Evolutionary conservation across 2,329 filamentous ascomycete species (phyloP), one percentile per base, ranked within the genome.

Genomic region (Pseudopyrenochaeta lycopersici): DNA sequence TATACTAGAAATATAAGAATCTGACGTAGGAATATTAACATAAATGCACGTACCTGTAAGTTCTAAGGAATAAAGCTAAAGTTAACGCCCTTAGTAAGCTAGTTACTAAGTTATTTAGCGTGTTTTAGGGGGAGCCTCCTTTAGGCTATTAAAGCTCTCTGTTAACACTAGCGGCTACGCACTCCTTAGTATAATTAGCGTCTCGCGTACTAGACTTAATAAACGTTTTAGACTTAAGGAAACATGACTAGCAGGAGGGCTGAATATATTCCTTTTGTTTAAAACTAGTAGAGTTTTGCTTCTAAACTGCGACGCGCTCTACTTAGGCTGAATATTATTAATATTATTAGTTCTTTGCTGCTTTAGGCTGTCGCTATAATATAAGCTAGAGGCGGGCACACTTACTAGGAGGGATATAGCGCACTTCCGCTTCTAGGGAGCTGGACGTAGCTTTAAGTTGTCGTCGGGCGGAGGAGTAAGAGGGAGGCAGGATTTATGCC

Each of bases 241-340:
- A 36, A 52, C 47, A 46, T 46, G 43, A 56, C 59, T 60, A 44
- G 42, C 35, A n/a, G 49, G 40, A 39, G 50, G 56, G 45, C 50
- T 49, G 21, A 58, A 63, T 39, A 38, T 56, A 48, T 53, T 58
- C 43, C 23, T 56, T 42, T 51, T 7, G 49, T 46, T 58, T 29
- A 56, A 44, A 35, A 49, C 41, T 21, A 60, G 54, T 45, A 42
- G 15, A 47, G 29, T 52, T 46, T 56, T 43, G 45, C 51, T 50
- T 47, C 54, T 46, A 7, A 60, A 32, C 45, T 63, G 60, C 39
- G 54, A 63, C 42, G 43, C 56, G 48, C 57, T 63, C 33, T 58
- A 49, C 21, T 47, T 41, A 38, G 52, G 56, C 42, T 56, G 41
- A 44, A 63, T 38, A 29, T 56, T 41, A 52, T 63, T 40, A 7